Evolutionary conservation across 192 early-diverging fungal genomes (phyloP).

Genomic region (Dimargaris cristalligena): DNA sequence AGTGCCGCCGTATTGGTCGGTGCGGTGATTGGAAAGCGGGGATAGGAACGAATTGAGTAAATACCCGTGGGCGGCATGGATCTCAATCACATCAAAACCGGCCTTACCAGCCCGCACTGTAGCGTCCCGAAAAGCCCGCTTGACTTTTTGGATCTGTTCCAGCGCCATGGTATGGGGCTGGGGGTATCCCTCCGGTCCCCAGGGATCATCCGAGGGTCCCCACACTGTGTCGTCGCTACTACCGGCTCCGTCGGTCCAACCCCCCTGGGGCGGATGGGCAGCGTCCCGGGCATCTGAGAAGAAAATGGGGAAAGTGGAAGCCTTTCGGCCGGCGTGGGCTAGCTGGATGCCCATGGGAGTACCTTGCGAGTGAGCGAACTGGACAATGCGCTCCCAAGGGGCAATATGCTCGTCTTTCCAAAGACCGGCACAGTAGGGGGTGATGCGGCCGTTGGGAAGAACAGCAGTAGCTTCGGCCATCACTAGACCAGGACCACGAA

Average conservation of each 20-base stretch:
- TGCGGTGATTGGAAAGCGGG: conserved; percentile 65
- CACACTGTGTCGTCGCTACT: conserved; percentile 62
- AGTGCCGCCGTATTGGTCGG: conserved; percentile 81
- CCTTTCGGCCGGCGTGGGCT: conserved; percentile 71
- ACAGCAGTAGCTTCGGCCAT: conserved; percentile 68
- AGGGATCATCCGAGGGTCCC: conserved; percentile 38
- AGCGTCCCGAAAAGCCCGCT: conserved; percentile 41
- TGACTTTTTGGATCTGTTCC: conserved; percentile 46
- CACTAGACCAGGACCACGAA: conserved; percentile 61
- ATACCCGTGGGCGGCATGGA: conserved; percentile 88
- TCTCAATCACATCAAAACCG: conserved; percentile 79
- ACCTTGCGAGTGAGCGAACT: conserved; percentile 45
- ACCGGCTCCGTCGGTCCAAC: conserved; percentile 21
- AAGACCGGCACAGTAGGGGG: conserved; percentile 59
- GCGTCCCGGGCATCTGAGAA: conserved; percentile 9
- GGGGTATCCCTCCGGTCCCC: conserved; percentile 17
- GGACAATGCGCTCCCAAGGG: conserved; percentile 30
- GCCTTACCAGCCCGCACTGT: conserved; percentile 56
- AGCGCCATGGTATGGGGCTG: conserved; percentile 41
- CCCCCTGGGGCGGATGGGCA: conserved; percentile 1
- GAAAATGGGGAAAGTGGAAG: conserved; percentile 18
- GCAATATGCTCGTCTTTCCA: conserved; percentile 68
- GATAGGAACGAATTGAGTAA: conserved; percentile 66
- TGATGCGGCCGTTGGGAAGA: conserved; percentile 54
- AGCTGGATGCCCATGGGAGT: conserved; percentile 53